Base-by-base conservation (phyloP, 208 protist species). In the Trichomonas vaginalis region DNA sequence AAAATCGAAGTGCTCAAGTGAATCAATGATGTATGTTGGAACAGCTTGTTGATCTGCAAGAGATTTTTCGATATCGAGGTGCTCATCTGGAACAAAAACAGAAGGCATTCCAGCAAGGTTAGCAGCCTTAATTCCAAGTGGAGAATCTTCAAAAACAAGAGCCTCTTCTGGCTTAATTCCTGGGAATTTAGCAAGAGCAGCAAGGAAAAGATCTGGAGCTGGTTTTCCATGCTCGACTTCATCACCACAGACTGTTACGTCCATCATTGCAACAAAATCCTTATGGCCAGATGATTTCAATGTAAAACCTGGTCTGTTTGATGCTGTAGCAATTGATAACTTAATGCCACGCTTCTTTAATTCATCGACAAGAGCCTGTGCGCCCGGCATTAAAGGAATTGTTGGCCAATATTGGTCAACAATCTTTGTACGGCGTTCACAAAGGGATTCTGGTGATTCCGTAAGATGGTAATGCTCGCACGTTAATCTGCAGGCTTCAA, bases 351-450 rank as follows among this genome's bases (percentile, higher is more conserved):
- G 0, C 14, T 92, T 48, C 27, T 48, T 35, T 21, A 92, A 51
- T 4, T 92, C 32, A 15, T 92, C 27, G 37, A 92, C 45, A 92
- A 92, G 40, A 4, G 0, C 15, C 37, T 92, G 23, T 15, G 86
- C 86, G 86, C 86, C 86, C 1, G 86, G 86, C 86, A 92, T 92
- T 32, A 92, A 48, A 39, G 86, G 86, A 92, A 92, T 92, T 39
- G 86, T 92, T 39, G 86, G 86, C 86, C 86, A 92, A 92, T 92
- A 92, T 51, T 92, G 10, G 10, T 92, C 27, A 35, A 92, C 86
- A 17, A 92, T 51, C 37, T 92, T 39, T 23, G 86, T 92, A 6
- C 86, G 12, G 17, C 45, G 40, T 9, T 51, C 27, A 45, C 86
- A 92, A 0, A 51, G n/a, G 9, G 40, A 48, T 51, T 92, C 86